A percentile compares a stretch with the other conserved stretches of the same genome.
phyloP scores from a whole-genome alignment of 352 stramenopile species.

The Phytophthora niederhauseri region DNA sequence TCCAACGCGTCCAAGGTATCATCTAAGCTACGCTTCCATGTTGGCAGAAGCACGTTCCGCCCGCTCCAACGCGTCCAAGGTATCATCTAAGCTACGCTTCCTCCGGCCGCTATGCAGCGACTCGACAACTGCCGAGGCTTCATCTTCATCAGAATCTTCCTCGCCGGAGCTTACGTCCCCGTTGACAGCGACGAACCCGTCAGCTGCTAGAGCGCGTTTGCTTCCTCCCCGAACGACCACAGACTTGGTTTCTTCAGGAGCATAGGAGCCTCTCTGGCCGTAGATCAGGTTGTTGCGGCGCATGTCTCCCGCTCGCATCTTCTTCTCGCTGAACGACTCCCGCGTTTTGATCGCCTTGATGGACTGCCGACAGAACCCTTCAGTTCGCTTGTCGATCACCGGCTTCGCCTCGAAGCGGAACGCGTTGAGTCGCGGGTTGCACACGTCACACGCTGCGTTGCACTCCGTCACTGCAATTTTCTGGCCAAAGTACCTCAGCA shows the following conservation, averaged over 20 bases:
- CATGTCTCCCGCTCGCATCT: conserved; percentile 42
- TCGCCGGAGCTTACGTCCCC: conserved; percentile 45
- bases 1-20: conserved; percentile 49
- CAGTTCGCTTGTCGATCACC: conserved; percentile 29
- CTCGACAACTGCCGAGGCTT: conserved; percentile 12
- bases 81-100: conserved; percentile 38
- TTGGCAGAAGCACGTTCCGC: conserved; percentile 40
- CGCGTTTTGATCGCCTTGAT: conserved; percentile 21
- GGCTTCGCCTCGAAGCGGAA: conserved; percentile 54
- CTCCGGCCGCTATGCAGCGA: conserved; percentile 9
- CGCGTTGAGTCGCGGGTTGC: conserved; percentile 55
- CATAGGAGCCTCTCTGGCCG: conserved; percentile 51
- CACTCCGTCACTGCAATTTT: conserved; percentile 52
- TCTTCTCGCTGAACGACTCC: conserved; percentile 28
- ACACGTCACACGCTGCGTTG: conserved; percentile 58
- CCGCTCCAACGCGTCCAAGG: conserved; percentile 46
- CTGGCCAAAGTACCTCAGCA: conserved; percentile 67
- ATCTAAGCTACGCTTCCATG: conserved; percentile 34
- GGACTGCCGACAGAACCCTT: conserved; percentile 34
- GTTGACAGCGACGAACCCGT: conserved; percentile 66
- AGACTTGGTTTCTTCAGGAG: conserved; percentile 50
- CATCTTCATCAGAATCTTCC: conserved; percentile 28
- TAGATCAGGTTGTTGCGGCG: conserved; percentile 53
- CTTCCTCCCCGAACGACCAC: conserved; percentile 44
- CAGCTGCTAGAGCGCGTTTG: conserved; percentile 39